phyloP scores from a whole-genome alignment of 176 grass and related monocot species.

The Musa troglodytarum region DNA sequence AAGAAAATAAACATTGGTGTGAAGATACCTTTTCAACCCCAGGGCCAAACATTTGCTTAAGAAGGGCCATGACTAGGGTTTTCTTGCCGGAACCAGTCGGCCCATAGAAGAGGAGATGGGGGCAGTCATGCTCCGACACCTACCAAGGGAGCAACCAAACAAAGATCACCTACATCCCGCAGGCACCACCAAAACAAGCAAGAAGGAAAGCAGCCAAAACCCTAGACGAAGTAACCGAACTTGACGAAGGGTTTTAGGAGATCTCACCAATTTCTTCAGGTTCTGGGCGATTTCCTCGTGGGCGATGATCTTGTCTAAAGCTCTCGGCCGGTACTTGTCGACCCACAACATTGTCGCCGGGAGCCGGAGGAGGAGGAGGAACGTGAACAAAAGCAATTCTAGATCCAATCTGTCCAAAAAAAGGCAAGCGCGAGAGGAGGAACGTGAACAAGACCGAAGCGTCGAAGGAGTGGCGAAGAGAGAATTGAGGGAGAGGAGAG shows the following conservation, averaged over 20 bases:
- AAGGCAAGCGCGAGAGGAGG: too few species aligned
- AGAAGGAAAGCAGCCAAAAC: neutral
- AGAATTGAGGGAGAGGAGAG: too few species aligned
- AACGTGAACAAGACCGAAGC: too few species aligned
- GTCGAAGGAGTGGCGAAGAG: too few species aligned
- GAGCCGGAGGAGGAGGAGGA: neutral
- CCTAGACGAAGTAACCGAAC: slow-evolving; percentile 14
- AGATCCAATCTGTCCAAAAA: too few species aligned
- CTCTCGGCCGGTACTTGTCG: slow-evolving; percentile 92
- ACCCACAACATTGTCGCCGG: slow-evolving; percentile 82
- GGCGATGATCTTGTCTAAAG: slow-evolving; percentile 80
- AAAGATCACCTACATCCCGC: neutral
- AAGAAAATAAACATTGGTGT: neutral
- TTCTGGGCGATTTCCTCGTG: slow-evolving; percentile 74
- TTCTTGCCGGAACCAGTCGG: slow-evolving; percentile 88
- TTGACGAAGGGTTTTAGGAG: neutral
- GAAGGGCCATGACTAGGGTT: slow-evolving; percentile 93
- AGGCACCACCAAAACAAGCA: neutral
- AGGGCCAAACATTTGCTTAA: slow-evolving; percentile 89
- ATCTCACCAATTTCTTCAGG: slow-evolving; percentile 72
- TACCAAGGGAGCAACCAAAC: slow-evolving; percentile 3
- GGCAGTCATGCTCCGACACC: slow-evolving; percentile 95
- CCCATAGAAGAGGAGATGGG: slow-evolving; percentile 92
- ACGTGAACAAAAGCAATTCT: too few species aligned
- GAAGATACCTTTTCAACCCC: slow-evolving; percentile 53